These are phyloP conservation scores for Saccharum spontaneum DNA, from an alignment of 176 grass and related monocot species.

Conservation along the genomic window DNA sequence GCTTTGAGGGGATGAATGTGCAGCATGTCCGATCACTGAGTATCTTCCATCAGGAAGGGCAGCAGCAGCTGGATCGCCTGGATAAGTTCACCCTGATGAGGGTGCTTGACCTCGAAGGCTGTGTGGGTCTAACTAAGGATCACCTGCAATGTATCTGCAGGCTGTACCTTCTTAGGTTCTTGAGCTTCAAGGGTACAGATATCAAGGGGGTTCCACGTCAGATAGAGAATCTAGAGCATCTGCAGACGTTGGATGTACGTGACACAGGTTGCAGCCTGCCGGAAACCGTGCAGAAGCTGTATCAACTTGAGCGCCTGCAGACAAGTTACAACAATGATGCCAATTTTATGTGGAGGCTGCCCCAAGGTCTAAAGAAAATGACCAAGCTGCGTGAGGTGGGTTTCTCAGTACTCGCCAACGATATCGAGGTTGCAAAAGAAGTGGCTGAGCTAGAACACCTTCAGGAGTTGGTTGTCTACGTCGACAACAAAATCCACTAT, in stretches of 20 bases:
- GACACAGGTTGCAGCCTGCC: background rate
- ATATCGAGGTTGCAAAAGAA: background rate
- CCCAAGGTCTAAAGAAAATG: background rate
- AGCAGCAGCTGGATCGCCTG: background rate
- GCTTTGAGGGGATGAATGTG: background rate
- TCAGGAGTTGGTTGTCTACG: background rate
- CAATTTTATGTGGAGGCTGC: background rate
- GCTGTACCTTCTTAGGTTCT: background rate
- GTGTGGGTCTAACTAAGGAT: background rate
- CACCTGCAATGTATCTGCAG: background rate
- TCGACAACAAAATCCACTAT: accelerated
- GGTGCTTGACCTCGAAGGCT: conserved; percentile 15
- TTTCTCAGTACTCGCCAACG: background rate
- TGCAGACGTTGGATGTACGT: conserved; percentile 1
- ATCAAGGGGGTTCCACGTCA: background rate
- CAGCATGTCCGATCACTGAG: conserved; percentile 6
- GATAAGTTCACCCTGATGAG: background rate
- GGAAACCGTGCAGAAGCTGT: too few relatives aligned
- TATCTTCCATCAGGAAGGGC: background rate
- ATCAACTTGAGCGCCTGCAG: too few relatives aligned
- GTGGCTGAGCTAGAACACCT: background rate
- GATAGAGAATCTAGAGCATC: background rate
- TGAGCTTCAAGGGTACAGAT: background rate
- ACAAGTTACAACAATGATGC: too few relatives aligned
- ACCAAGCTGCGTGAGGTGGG: background rate